Base-by-base conservation (phyloP, 176 grass and related monocot genomes). In the Zea luxurians region DNA sequence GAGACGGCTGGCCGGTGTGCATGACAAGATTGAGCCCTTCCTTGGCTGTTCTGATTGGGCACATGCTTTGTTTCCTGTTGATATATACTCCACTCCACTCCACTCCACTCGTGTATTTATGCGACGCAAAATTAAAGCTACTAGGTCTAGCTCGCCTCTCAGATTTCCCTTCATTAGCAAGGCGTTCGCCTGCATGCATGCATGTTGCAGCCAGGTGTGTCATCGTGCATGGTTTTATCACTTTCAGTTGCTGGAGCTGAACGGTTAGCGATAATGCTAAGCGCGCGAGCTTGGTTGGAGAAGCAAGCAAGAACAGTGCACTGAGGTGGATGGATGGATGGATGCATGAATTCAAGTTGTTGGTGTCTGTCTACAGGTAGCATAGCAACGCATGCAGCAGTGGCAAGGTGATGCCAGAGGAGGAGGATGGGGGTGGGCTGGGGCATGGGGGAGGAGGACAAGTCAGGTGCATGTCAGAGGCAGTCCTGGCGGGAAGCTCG, bases 391-490 rank as follows among this genome's bases (percentile, higher is more conserved):
- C 60, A 44, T 67, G 58, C 20, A 10, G 42, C 64, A 44, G 10
- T 45, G 41, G 27, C 64, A n/a, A 59, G 82, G 15, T 55, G 6
- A 49, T 3, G 47, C 47, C 66, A 42, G 34, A 65, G 13, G 41
- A 47, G 80, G 37, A 64, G 61, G 27, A 48, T 2, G 6, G 43
- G 41, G 4, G 6, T 13, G n/a, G 13, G n/a, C n/a, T 36, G n/a
- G 60, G 15, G 37, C 18, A 2, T 0, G 3, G 20, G 8, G 57
- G 66, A 66, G 48, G 78, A 71, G 58, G 73, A 71, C 79, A 82
- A 87, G 66, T 34, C 49, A 82, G 85, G 86, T 88, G 81, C 81
- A 69, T 84, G 86, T 88, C 82, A 89, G 77, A 48, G 76, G 76
- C 63, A 45, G 75, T 76, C 52, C 76, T 71, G 72, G 64, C 64